A percentile compares a stretch with the other conserved stretches of the same genome.
phyloP scores from a whole-genome alignment of 1,284 basidiomycete genomes.

The Phenoliferia sp. region DNA sequence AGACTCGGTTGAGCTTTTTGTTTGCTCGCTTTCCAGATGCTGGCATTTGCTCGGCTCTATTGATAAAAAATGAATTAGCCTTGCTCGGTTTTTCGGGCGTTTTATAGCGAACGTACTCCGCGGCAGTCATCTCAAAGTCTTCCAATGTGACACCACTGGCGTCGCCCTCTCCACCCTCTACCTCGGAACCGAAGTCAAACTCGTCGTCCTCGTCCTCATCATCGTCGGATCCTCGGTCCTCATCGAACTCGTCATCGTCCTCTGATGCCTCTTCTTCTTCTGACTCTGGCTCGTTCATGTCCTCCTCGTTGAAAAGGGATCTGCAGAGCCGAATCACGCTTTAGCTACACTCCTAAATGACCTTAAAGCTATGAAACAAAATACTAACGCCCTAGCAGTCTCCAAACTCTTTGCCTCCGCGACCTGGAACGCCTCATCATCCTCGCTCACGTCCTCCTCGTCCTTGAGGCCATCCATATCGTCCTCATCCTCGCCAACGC shows the following conservation, averaged over 20 bases:
- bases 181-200: constrained; percentile 44
- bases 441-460: constrained; percentile 22
- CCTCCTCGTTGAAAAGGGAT: constrained; percentile 36
- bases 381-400: constrained; percentile 31
- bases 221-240: constrained; percentile 30
- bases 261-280: constrained; percentile 44
- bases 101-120: constrained; percentile 8
- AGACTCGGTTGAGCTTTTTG: constrained; percentile 26
- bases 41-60: constrained; percentile 5
- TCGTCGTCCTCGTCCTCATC: constrained; percentile 44
- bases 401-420: constrained; percentile 19
- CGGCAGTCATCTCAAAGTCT: constrained; percentile 10
- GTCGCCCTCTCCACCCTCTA: constrained; percentile 22
- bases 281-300: constrained; percentile 39
- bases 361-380: background rate
- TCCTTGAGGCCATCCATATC: constrained; percentile 26
- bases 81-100: background rate
- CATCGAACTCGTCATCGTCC: constrained; percentile 44
- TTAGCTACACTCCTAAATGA: background rate
- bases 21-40: constrained; percentile 8
- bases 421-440: constrained; percentile 26
- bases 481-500: constrained; percentile 24
- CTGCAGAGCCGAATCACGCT: constrained; percentile 8
- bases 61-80: background rate
- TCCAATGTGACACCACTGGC: constrained; percentile 22